Conservation (phyloP, 2,329 filamentous ascomycete species). For the Periconia sp. region DNA sequence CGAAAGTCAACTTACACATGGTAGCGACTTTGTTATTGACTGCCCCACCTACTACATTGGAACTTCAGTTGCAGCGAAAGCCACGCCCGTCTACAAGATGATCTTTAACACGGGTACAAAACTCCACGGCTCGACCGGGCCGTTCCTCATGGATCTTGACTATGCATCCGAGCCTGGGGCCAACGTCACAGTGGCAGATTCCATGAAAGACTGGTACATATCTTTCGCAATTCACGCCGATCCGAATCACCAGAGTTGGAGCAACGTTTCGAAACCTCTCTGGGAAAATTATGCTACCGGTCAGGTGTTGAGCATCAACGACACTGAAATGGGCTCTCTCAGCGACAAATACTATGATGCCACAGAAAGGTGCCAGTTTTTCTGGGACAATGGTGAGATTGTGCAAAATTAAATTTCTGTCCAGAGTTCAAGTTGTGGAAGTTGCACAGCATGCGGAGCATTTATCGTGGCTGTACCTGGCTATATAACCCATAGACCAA, state of each 20-base stretch:
- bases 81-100: conserved; percentile 33
- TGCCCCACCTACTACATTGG: conserved; percentile 39
- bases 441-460: too few species aligned
- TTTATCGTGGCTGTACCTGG: too few species aligned
- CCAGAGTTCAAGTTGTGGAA: too few species aligned
- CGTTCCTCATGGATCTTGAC: conserved; percentile 22
- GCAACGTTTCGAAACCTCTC: conserved; percentile 20
- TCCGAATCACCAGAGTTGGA: conserved; percentile 32
- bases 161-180: conserved; percentile 12
- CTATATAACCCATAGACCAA: too few species aligned
- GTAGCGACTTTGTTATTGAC: conserved; percentile 40
- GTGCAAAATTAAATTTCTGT: conserved; percentile 8
- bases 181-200: conserved; percentile 36
- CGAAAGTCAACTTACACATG: neutral
- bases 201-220: conserved; percentile 38
- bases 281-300: conserved; percentile 30
- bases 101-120: conserved; percentile 39
- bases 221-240: conserved; percentile 37
- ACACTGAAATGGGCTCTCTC: conserved; percentile 10
- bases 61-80: conserved; percentile 17
- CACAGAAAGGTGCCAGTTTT: conserved; percentile 9
- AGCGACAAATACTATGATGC: conserved; percentile 10
- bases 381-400: conserved; percentile 4
- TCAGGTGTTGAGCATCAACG: conserved; percentile 10
- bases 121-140: conserved; percentile 31